Evolutionary conservation across 1,284 basidiomycete genomes (phyloP), one percentile per base, ranked within the genome.

Genomic region (Porodaedalea pini): DNA sequence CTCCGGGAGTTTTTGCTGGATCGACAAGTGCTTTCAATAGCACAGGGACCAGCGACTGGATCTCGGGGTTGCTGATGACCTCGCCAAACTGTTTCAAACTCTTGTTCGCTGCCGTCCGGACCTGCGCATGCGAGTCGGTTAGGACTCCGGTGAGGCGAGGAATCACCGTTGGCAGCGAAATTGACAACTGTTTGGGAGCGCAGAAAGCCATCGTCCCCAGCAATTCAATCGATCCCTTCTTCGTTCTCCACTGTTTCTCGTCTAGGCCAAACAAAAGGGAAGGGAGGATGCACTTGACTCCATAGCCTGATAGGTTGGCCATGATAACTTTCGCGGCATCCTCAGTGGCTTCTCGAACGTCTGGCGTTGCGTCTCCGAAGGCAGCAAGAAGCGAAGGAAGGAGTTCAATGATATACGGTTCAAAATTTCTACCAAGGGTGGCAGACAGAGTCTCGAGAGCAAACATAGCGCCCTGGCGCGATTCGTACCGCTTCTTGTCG

Each of bases 151-250:
- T 98, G 11, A 99, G 76, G 23, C 92, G 88, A 5, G 97, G 97
- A 58, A 99, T 97, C 69, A 99, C 93, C 47, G 97, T 93, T 1
- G 97, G 97, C 4, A 99, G 79, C 2, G 96, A 98, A 23, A 94
- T 79, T 0, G 97, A 98, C 11, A 99, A 82, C 71, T 99, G 97
- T 51, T 87, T 85, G 2, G 96, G 97, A 4, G 97, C 94, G 73
- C 96, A 97, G 73, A 96, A 99, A 0, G 97, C 97, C 95, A 99
- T 99, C 77, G 95, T 91, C 36, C 97, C 97, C 56, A 99, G 78
- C n/a, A 99, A 75, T 70, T 99, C 97, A 63, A 99, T 98, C 2
- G 94, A 96, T 1, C 82, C 97, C 75, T 98, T 98, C 78, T 99
- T 99, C 1, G 95, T 94, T 27, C 96, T 82, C 97, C 97, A 99